Evolutionary conservation across 163 green algal genomes (phyloP).

Genomic region (Chlamydomonas reinhardtii): DNA sequence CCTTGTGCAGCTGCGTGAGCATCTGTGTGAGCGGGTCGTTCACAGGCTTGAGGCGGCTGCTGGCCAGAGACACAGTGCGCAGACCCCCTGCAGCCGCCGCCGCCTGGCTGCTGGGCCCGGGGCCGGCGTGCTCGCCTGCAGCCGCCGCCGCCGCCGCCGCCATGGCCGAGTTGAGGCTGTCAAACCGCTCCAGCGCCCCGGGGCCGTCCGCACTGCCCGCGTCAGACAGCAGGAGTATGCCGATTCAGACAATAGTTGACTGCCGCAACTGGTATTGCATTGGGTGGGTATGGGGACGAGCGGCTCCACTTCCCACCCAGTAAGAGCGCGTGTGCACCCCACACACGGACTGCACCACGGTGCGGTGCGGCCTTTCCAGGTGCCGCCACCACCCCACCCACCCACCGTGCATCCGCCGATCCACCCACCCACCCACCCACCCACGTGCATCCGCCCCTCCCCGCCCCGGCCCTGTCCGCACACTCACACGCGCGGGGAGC

Average conservation of each 20-base stretch:
- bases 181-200: background rate
- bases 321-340: too few species aligned
- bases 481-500: slow-evolving; percentile 12
- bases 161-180: background rate
- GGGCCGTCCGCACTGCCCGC: background rate
- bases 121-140: background rate
- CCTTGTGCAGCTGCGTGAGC: slow-evolving; percentile 63
- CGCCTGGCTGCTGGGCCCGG: background rate
- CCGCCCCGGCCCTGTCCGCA: background rate
- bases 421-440: too few species aligned
- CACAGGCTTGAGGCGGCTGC: slow-evolving; percentile 54
- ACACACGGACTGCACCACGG: too few species aligned
- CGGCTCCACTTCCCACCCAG: too few species aligned
- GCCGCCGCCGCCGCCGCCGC: background rate
- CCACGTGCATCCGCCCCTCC: background rate
- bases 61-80: slow-evolving; percentile 52
- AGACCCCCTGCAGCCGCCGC: background rate
- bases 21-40: slow-evolving; percentile 60
- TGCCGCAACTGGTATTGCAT: too few species aligned
- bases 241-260: too few species aligned
- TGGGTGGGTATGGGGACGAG: too few species aligned
- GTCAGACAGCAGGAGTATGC: too few species aligned
- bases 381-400: background rate
- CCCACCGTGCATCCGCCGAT: background rate
- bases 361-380: too few species aligned